A percentile compares a stretch with the other conserved stretches of the same genome.
Conservation (phyloP, 208 protist species). For the Leishmania martiniquensis region DNA sequence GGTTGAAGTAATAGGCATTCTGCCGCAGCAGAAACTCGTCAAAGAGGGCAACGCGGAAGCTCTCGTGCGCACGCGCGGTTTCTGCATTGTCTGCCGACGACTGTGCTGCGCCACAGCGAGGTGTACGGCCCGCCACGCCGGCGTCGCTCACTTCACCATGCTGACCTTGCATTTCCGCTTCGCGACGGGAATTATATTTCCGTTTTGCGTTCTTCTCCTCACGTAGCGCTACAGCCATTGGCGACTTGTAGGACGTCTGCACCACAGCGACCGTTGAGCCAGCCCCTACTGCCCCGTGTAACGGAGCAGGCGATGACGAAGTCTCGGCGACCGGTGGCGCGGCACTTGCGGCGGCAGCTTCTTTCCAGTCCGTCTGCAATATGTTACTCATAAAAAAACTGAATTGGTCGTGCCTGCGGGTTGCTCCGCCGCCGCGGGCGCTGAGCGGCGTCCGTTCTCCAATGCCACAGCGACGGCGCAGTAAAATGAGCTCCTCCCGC, state of each 20-base stretch:
- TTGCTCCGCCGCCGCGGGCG: background rate
- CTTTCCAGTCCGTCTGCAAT: conserved; percentile 36
- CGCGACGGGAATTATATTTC: conserved; percentile 14
- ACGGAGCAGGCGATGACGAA: background rate
- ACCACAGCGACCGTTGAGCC: conserved; percentile 23
- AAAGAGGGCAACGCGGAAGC: conserved; percentile 61
- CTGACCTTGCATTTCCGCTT: conserved; percentile 11
- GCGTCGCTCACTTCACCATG: background rate
- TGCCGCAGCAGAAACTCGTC: conserved; percentile 85
- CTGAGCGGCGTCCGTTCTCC: conserved; percentile 1
- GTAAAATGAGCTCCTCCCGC: conserved; percentile 43
- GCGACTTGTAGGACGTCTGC: conserved; percentile 59
- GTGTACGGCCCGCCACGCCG: background rate
- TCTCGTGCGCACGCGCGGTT: background rate
- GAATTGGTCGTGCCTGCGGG: conserved; percentile 26
- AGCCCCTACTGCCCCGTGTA: background rate
- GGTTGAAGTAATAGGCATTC: conserved; percentile 59
- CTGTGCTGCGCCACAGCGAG: background rate
- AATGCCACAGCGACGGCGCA: conserved; percentile 47
- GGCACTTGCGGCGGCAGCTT: background rate
- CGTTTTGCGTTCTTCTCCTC: conserved; percentile 32
- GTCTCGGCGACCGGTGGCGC: background rate
- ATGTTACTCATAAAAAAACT: conserved; percentile 64
- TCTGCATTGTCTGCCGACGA: background rate
- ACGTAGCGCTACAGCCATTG: conserved; percentile 54